These are phyloP conservation scores for Trichodelitschia bisporula DNA, from an alignment of 495 filamentous ascomycete species.

Conservation along the genomic window DNA sequence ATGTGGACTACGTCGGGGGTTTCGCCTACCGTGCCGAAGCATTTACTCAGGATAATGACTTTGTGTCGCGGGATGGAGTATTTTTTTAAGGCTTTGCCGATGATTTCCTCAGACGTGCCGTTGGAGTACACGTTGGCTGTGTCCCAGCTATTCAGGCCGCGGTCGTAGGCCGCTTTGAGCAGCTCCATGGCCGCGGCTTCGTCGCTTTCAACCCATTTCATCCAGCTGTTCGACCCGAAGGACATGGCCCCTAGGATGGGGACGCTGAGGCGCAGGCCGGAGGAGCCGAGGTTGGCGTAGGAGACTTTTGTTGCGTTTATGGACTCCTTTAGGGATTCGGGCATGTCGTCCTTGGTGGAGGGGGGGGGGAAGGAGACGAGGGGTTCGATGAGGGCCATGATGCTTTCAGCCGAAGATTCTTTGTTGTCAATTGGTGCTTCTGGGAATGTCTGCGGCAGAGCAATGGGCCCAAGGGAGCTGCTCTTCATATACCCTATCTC, in stretches of 20 bases:
- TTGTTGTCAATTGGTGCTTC: too few relatives aligned
- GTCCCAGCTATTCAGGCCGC: constrained; percentile 11
- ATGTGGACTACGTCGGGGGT: constrained; percentile 6
- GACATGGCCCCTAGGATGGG: constrained; percentile 24
- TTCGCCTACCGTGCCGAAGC: constrained; percentile 17
- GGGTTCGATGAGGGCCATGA: too few relatives aligned
- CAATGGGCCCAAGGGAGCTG: too few relatives aligned
- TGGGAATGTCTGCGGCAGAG: too few relatives aligned
- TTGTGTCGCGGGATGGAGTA: constrained; percentile 21
- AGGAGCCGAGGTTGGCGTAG: constrained; percentile 17
- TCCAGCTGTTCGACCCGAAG: constrained; percentile 18
- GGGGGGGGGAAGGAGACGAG: too few relatives aligned
- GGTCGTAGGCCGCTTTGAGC: constrained; percentile 11
- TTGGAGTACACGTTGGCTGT: constrained; percentile 13
- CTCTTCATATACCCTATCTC: too few relatives aligned
- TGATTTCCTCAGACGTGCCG: constrained; percentile 19
- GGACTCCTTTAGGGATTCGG: neutral
- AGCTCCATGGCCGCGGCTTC: constrained; percentile 15
- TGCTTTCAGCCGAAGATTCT: too few relatives aligned
- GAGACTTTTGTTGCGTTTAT: constrained; percentile 17
- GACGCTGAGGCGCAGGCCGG: constrained; percentile 19
- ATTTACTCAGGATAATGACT: constrained; percentile 22
- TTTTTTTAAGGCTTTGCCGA: constrained; percentile 22
- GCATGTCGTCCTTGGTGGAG: too few relatives aligned
- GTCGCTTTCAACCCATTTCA: constrained; percentile 8